A percentile compares a stretch with the other conserved stretches of the same genome.
Conservation (phyloP, 768 basidiomycete species). For the Phylloporus sp. region DNA sequence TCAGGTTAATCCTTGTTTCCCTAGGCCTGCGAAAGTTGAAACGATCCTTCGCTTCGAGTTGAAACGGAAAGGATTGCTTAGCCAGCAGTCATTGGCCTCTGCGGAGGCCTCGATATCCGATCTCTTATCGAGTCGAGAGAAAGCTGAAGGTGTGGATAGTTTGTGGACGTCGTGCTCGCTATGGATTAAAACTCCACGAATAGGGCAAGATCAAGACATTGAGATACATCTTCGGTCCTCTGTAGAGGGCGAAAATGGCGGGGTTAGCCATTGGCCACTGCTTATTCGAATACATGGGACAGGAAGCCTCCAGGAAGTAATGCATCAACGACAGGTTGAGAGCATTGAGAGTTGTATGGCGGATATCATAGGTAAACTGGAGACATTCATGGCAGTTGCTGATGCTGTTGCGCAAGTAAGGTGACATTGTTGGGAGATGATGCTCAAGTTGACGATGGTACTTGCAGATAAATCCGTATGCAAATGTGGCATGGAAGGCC, state of each 20-base stretch:
- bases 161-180: neutral
- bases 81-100: constrained; percentile 14
- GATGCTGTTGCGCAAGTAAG: constrained; percentile 22
- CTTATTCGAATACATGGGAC: constrained; percentile 19
- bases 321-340: neutral
- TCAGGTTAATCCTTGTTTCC: neutral
- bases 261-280: constrained; percentile 14
- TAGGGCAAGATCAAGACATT: constrained; percentile 14
- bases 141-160: constrained; percentile 4
- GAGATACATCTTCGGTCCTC: constrained; percentile 15
- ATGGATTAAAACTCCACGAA: neutral
- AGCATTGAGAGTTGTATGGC: constrained; percentile 17
- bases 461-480: constrained; percentile 24
- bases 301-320: neutral
- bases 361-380: constrained; percentile 21
- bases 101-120: constrained; percentile 16
- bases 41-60: constrained; percentile 24
- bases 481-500: constrained; percentile 27
- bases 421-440: neutral
- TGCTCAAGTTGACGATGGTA: neutral
- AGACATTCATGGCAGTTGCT: constrained; percentile 22
- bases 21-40: constrained; percentile 10
- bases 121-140: constrained; percentile 9
- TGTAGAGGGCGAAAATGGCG: neutral
- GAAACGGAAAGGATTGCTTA: constrained; percentile 17